Evolutionary conservation across 345 rosid species (phyloP), one percentile per base, ranked within the genome.

Genomic region (Barbarea vulgaris): DNA sequence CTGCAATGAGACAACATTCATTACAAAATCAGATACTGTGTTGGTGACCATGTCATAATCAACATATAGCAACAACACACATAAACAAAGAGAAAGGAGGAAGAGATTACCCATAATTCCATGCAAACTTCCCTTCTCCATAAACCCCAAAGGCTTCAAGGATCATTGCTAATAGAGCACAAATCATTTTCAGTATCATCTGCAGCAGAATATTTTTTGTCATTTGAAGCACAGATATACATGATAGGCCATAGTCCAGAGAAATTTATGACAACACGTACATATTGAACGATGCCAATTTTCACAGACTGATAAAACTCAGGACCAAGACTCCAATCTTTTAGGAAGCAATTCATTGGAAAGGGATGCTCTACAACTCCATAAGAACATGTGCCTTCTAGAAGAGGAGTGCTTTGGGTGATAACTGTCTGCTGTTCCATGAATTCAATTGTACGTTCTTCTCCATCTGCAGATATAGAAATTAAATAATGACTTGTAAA

Each of bases 241-340:
- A 53, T 10, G 54, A 50, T 4, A 47, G 47, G 28, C 17, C 34
- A 33, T n/a, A 33, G 19, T 73, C 34, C 44, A 65, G 30, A 7
- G 12, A 51, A 46, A 36, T 27, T 55, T 65, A 31, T 67, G 63
- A 24, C 60, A 77, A 62, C 18, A 80, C 97, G 44, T 87, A 95
- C 98, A 86, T 95, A 95, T 77, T 95, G 99, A 74, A 95, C 99
- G 25, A 95, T 95, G 84, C 99, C 99, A 73, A 95, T 84, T 87
- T 95, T 95, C 67, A 95, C 97, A 73, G 98, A 89, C 65, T 92
- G 55, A 79, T 95, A 95, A 84, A 95, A 95, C 79, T 86, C 85
- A 56, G 91, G 83, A 75, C 99, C 99, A 69, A 95, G 96, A 77
- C 79, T 80, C 99, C 99, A 95, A 76, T 88, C 90, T 80, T 77